A percentile compares a stretch with the other conserved stretches of the same genome.
Conservation (phyloP, 2,329 filamentous ascomycete species). For the Ophiocordyceps camponoti-saundersi region DNA sequence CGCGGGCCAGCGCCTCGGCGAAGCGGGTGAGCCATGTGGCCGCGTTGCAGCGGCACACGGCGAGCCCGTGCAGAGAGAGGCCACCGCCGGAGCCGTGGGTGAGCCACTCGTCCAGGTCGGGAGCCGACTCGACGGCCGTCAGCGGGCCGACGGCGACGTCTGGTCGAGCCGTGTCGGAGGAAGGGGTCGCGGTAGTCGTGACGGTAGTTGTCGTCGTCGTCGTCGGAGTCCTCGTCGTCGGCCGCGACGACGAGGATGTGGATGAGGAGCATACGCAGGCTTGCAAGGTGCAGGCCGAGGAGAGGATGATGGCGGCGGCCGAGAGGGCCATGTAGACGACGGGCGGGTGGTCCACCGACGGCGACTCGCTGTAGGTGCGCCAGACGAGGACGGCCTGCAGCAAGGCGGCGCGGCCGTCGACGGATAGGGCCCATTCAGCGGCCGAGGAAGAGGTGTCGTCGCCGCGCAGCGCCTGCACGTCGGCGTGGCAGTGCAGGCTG, state of each 20-base stretch:
- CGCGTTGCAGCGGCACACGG: slow-evolving; percentile 5
- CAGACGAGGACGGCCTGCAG: slow-evolving; percentile 17
- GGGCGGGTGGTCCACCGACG: slow-evolving; percentile 11
- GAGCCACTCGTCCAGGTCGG: slow-evolving; percentile 13
- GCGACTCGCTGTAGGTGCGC: slow-evolving; percentile 7
- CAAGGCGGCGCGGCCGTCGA: slow-evolving; percentile 11
- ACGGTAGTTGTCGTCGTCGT: too few relatives aligned
- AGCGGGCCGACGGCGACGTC: slow-evolving; percentile 7
- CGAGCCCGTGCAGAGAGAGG: slow-evolving; percentile 3
- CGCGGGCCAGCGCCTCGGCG: slow-evolving; percentile 4
- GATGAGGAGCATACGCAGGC: slow-evolving; percentile 9
- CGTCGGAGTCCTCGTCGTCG: too few relatives aligned
- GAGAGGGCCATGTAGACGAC: slow-evolving; percentile 16
- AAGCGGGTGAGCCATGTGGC: slow-evolving; percentile 3
- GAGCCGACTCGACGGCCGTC: slow-evolving; percentile 10
- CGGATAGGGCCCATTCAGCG: background rate
- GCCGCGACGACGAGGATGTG: too few relatives aligned
- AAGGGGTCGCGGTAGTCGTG: too few relatives aligned
- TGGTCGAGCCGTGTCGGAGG: slow-evolving; percentile 5
- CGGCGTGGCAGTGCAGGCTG: slow-evolving; percentile 17
- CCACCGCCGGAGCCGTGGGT: slow-evolving; percentile 4
- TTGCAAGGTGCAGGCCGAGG: slow-evolving; percentile 18
- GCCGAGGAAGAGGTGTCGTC: background rate
- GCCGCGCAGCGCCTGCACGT: slow-evolving; percentile 9
- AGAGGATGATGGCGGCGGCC: slow-evolving; percentile 15